phyloP scores from a whole-genome alignment of 306 rosid species.

The Datisca glomerata region DNA sequence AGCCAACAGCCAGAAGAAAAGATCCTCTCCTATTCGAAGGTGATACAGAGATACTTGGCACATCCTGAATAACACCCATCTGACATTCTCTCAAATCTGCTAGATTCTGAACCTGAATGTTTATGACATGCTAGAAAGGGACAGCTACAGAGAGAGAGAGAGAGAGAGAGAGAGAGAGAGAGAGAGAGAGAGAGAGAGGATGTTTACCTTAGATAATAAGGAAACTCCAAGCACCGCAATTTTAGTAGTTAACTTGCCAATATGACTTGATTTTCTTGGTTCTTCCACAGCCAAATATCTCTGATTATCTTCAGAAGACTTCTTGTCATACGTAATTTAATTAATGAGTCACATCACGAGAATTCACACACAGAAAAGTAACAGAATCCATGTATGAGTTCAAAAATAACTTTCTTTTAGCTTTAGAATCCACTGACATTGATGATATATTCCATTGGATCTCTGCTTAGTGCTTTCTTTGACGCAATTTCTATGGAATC shows the following conservation, averaged over 20 bases:
- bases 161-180: slow-evolving; percentile 9
- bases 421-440: too few species aligned
- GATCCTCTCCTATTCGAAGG: slow-evolving; percentile 60
- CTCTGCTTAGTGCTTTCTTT: too few species aligned
- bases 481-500: too few species aligned
- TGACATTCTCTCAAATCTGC: slow-evolving; percentile 14
- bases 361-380: too few species aligned
- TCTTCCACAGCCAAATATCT: slow-evolving; percentile 36
- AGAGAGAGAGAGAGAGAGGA: too few species aligned
- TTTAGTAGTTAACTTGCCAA: slow-evolving; percentile 58
- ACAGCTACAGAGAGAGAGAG: background rate
- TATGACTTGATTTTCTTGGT: slow-evolving; percentile 20
- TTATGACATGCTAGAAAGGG: slow-evolving; percentile 1
- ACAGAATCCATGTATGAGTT: too few species aligned
- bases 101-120: background rate
- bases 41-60: slow-evolving; percentile 34
- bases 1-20: slow-evolving; percentile 78
- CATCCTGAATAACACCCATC: slow-evolving; percentile 31
- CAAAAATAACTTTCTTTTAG: too few species aligned
- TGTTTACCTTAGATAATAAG: slow-evolving; percentile 45
- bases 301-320: slow-evolving; percentile 30
- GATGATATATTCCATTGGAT: too few species aligned
- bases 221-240: slow-evolving; percentile 72
- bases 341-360: background rate
- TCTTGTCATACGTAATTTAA: slow-evolving; percentile 20